Base-by-base conservation (phyloP, 768 basidiomycete genomes). In the Boletus rubroflammeus region DNA sequence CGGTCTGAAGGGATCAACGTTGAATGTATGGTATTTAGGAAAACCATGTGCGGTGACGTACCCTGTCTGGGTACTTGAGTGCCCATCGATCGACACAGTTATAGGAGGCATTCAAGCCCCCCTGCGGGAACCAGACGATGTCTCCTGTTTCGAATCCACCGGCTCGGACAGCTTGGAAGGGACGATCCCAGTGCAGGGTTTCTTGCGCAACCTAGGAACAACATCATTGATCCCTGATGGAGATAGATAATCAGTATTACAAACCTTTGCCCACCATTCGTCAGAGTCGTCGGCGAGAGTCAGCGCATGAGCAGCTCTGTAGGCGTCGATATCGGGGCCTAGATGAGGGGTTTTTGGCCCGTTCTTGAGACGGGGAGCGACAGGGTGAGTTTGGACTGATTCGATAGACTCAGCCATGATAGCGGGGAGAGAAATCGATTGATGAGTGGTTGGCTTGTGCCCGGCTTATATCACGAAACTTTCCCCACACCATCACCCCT, bases 41-140 rank as follows among this genome's bases (percentile, higher is more conserved):
- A 44, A 23, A 40, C 10, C 31, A 40, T n/a, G 48, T n/a, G 25
- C 47, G 8, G n/a, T 9, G 5, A 47, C 65, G 44, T 53, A 84
- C 88, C 75, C 84, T 86, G 70, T 97, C 75, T 0, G 96, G 97
- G 65, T 94, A 75, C 67, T 85, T 82, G 76, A 88, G 94, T 15
- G 92, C 96, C 87, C 93, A 95, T 53, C 96, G 84, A 71, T 99
- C 97, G 47, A 99, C 92, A 65, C 93, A 96, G 73, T 99, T 99
- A 80, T 98, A 98, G 9, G 93, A 85, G 1, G 88, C 96, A 66
- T 95, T 97, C 62, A 96, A 73, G 5, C 78, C 86, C 29, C 96
- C 96, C 64, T 99, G 95, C 5, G 93, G 93, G 81, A 98, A 98
- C 96, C 96, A 98, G 58, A 81, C 81, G 55, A 96, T 85, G 68